phyloP scores from a whole-genome alignment of 2,329 filamentous ascomycete genomes.

The Tolypocladium tropicale region DNA sequence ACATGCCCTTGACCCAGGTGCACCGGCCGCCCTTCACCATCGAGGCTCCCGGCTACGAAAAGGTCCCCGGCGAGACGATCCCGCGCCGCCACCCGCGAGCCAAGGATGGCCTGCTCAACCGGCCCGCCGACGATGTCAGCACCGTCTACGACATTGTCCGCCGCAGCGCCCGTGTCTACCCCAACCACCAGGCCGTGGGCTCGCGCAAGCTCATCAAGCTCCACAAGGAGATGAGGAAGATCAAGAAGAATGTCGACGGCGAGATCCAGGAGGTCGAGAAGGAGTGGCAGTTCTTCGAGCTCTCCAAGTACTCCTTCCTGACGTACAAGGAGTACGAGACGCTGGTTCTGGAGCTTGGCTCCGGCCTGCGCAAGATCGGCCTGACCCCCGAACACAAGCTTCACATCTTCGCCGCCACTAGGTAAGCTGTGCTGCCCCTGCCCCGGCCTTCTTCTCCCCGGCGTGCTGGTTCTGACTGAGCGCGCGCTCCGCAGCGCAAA shows the following conservation, averaged over 20 bases:
- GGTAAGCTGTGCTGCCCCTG: too few species aligned
- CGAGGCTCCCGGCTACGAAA: constrained; percentile 57
- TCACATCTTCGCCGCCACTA: constrained; percentile 79
- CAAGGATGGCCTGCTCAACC: constrained; percentile 58
- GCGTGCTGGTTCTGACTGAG: background rate
- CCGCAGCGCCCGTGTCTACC: constrained; percentile 53
- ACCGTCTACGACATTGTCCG: constrained; percentile 74
- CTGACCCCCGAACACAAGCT: constrained; percentile 56
- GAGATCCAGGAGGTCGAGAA: constrained; percentile 73
- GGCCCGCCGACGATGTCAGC: constrained; percentile 56
- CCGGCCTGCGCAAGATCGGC: constrained; percentile 66
- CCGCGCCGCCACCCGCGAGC: constrained; percentile 65
- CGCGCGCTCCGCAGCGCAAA: constrained; percentile 43
- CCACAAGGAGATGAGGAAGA: constrained; percentile 77
- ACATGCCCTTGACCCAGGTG: constrained; percentile 44
- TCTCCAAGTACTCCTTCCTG: constrained; percentile 65
- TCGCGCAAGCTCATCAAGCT: constrained; percentile 63
- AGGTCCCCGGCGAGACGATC: constrained; percentile 71
- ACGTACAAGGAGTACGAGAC: constrained; percentile 73
- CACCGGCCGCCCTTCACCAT: constrained; percentile 67
- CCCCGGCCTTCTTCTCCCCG: background rate
- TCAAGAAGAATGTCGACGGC: constrained; percentile 81
- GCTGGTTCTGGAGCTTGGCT: constrained; percentile 57
- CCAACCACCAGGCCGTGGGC: constrained; percentile 56
- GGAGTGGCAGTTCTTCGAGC: constrained; percentile 85